Evolutionary conservation across 192 early-diverging fungal species (phyloP).

Genomic region (Endogone sp.): DNA sequence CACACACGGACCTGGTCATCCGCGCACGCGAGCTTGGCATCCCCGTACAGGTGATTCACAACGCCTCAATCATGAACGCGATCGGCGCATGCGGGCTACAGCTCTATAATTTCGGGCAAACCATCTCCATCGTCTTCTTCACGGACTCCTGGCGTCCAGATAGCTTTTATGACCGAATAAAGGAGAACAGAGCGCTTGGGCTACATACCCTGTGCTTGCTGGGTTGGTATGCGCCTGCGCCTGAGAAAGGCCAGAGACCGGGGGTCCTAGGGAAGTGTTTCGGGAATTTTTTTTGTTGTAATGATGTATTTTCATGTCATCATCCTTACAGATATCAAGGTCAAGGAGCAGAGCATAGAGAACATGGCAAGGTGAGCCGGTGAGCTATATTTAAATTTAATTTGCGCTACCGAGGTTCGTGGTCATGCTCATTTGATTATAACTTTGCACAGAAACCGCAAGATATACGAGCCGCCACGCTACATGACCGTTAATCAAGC

Average conservation of each 20-base stretch:
- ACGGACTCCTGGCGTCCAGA: constrained; percentile 96
- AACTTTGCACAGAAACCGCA: constrained; percentile 55
- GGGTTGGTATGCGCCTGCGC: constrained; percentile 23
- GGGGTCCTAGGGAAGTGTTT: background rate
- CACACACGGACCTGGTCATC: constrained; percentile 94
- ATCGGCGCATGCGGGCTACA: constrained; percentile 93
- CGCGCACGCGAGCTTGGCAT: constrained; percentile 87
- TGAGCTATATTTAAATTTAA: background rate
- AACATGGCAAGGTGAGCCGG: constrained; percentile 75
- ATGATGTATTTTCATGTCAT: background rate
- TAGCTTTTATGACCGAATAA: constrained; percentile 92
- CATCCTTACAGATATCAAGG: constrained; percentile 82
- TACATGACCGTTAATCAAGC: constrained; percentile 96
- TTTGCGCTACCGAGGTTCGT: too few species aligned
- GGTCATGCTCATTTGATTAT: background rate
- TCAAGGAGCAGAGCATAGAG: constrained; percentile 95
- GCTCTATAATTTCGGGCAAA: constrained; percentile 97
- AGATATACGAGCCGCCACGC: constrained; percentile 96
- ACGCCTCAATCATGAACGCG: constrained; percentile 99
- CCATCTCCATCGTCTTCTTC: constrained; percentile 98
- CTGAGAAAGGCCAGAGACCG: background rate
- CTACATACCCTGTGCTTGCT: constrained; percentile 94
- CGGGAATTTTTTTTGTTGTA: background rate
- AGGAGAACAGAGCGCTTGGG: constrained; percentile 76
- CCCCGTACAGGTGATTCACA: constrained; percentile 90